Evolutionary conservation across 1,139 yeast genomes (phyloP).

Genomic region (Suhomyces ambrosiae): DNA sequence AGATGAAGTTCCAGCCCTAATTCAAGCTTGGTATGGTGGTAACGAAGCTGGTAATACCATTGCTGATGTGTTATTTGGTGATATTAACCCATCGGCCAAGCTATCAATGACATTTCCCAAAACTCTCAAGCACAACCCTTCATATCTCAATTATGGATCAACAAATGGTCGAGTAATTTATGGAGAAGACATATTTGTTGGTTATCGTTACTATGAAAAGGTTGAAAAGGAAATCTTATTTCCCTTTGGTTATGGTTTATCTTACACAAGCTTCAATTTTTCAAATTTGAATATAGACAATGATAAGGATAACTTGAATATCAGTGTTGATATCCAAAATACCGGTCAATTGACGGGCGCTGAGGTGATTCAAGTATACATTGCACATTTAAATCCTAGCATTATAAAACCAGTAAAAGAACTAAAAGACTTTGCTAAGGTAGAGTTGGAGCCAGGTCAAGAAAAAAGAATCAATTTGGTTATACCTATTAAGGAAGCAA

Average conservation of each 20-base stretch:
- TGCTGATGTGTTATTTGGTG: conserved; percentile 32
- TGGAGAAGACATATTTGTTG: conserved; percentile 32
- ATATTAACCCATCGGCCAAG: conserved; percentile 33
- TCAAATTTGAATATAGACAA: conserved; percentile 14
- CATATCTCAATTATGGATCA: conserved; percentile 38
- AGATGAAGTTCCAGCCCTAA: conserved; percentile 18
- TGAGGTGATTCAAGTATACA: conserved; percentile 51
- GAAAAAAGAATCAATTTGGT: conserved; percentile 35
- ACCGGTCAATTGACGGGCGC: conserved; percentile 44
- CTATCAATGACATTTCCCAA: conserved; percentile 47
- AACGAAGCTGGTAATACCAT: conserved; percentile 30
- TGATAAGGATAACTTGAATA: conserved; percentile 16
- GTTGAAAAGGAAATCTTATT: conserved; percentile 20
- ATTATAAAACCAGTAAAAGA: conserved; percentile 58
- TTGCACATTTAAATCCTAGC: conserved; percentile 40
- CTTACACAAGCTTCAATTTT: conserved; percentile 25
- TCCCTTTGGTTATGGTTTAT: conserved; percentile 31
- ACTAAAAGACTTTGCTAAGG: conserved; percentile 56
- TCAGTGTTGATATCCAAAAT: conserved; percentile 44
- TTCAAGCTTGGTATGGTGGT: conserved; percentile 27
- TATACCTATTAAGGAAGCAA: conserved; percentile 50
- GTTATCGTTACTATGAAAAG: conserved; percentile 30
- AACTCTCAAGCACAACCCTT: conserved; percentile 43
- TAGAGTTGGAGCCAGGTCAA: conserved; percentile 44
- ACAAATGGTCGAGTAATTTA: conserved; percentile 28